Evolutionary conservation across 768 basidiomycete species (phyloP), one percentile per base, ranked within the genome.

Genomic region (Naganishia randhawae): DNA sequence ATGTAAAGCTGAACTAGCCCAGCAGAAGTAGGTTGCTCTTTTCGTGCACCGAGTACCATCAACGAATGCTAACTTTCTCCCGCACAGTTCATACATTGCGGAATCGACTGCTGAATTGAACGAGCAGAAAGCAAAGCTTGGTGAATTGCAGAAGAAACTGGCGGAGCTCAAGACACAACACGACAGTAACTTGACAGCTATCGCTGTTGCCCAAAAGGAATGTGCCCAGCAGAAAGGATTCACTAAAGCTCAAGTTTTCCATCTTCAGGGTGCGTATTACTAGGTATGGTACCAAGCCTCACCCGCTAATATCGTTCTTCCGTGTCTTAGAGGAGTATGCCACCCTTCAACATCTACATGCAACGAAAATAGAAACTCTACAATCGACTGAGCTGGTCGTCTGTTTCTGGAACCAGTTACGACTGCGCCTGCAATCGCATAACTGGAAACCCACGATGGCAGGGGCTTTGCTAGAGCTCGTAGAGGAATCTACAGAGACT

Each of bases 171-270:
- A 72, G 13, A 52, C 54, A 4, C 73, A 74, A 67, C 72, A 75
- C 67, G 50, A 63, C 27, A 74, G 75, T 22, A 70, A 69, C 27
- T 50, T 69, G 17, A 50, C 68, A 1, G 77, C 77, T 5, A 78
- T 81, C 42, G 67, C 68, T 9, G 69, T 68, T 35, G 80, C 79
- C 22, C 72, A 71, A 65, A 67, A 68, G 45, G 72, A 73, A 33
- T 79, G 74, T 64, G 78, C 78, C 51, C 77, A 78, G 54, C 68
- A 69, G 11, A 68, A 71, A 31, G 72, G 67, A 7, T 81, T 76
- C 68, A 77, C 78, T 5, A 72, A 73, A 41, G 73, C 73, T 16
- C 76, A 77, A 55, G 72, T 76, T 4, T 67, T 71, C 13, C 66
- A 73, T 19, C 70, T 81, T n/a, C 75, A 77, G 66, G 76, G 80